Base-by-base conservation (phyloP, 768 basidiomycete genomes). In the Udeniomyces megalosporus region DNA sequence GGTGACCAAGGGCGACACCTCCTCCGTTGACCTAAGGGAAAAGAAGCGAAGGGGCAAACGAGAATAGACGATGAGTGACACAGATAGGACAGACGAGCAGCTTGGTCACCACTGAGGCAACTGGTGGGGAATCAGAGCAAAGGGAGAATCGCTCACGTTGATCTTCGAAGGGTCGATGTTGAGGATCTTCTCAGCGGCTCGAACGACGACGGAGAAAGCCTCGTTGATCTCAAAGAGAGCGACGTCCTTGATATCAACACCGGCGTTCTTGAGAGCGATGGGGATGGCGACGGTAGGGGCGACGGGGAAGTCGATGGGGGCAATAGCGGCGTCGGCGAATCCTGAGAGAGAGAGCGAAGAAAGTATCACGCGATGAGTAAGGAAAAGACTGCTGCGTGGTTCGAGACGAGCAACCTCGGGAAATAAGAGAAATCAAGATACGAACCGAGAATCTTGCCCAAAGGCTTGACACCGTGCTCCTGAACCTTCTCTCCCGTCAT, bases 201-300 rank as follows among this genome's bases (percentile, higher is more conserved):
- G 81, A 68, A 88, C 85, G 68, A 97, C 93, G 51, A 86, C 86
- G 1, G 90, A 91, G 80, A 96, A 99, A 29, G 93, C 93, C 74
- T 99, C 93, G 74, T 99, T 99, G 73, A 97, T 81, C 74, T 99
- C 95, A 72, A 89, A 99, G 53, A 85, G 79, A 49, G 90, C 79
- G 67, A 99, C 88, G 69, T 99, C 89, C 48, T 85, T 78, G 52
- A 82, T 71, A 22, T 82, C 81, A 61, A 97, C 78, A 68, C 86
- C 86, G 24, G 93, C 95, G 70, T 80, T 84, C 77, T 90, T 76
- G 64, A 99, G 77, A 14, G 95, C 95, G 62, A 81, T 74, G 24
- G 95, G 95, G 44, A 99, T 75, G 29, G 93, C 93, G 66, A 87
- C 79, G 6, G 93, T 87, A 14, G 95, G 95, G 26, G 95, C 95